Conservation (phyloP, 805 yeast species). For the Nakazawaea populi region DNA sequence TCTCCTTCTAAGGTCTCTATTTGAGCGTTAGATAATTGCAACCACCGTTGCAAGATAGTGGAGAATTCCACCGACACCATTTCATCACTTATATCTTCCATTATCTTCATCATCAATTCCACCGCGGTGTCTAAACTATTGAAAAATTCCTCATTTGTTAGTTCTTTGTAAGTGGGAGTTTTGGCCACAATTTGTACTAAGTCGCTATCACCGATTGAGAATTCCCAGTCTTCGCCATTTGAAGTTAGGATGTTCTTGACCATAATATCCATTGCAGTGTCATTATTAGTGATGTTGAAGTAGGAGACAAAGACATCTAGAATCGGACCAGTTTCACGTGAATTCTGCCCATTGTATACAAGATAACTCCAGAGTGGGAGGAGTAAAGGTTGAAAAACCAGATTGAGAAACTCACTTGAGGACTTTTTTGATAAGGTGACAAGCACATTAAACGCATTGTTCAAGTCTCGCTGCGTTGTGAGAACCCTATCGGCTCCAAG, state of each 20-base stretch:
- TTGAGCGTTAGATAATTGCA: slow-evolving; percentile 20
- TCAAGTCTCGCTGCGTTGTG: slow-evolving; percentile 43
- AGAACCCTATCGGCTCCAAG: slow-evolving; percentile 16
- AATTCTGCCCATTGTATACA: slow-evolving; percentile 25
- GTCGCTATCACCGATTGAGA: slow-evolving; percentile 33
- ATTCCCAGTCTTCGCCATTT: slow-evolving; percentile 32
- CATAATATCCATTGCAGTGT: slow-evolving; percentile 22
- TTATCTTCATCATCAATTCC: slow-evolving; percentile 34
- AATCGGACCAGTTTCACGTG: slow-evolving; percentile 29
- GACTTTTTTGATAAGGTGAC: slow-evolving; percentile 51
- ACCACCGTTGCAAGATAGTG: slow-evolving; percentile 55
- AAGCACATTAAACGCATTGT: slow-evolving; percentile 61
- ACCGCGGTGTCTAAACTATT: slow-evolving; percentile 38
- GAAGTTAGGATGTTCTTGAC: slow-evolving; percentile 28
- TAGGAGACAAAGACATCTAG: slow-evolving; percentile 33
- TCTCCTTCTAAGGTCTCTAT: slow-evolving; percentile 13
- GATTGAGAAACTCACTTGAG: slow-evolving; percentile 26
- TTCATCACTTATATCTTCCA: slow-evolving; percentile 44
- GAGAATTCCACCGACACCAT: slow-evolving; percentile 43
- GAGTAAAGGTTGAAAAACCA: slow-evolving; percentile 23
- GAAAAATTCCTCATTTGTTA: slow-evolving; percentile 28
- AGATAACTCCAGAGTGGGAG: slow-evolving; percentile 39
- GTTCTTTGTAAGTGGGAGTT: neutral
- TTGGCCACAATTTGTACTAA: slow-evolving; percentile 19
- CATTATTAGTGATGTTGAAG: slow-evolving; percentile 15